Evolutionary conservation across 805 yeast species (phyloP), one percentile per base, ranked within the genome.

Genomic region (Saccharomycopsis selenospora): DNA sequence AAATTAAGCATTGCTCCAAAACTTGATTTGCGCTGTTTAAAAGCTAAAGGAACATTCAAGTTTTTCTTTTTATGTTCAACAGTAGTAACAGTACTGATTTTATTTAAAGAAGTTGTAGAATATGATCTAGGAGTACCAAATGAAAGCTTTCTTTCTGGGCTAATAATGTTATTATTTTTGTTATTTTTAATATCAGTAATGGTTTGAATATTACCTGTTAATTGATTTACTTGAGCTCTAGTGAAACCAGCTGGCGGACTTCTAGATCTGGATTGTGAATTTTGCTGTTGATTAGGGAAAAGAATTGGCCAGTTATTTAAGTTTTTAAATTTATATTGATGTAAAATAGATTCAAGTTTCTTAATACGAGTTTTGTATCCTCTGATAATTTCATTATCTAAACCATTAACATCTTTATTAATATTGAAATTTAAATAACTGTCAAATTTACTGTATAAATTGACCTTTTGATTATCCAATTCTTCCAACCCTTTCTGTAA

Each of bases 331-430:
- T 77, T 86, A 47, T 79, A 83, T 53, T 85, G 87, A 60, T 88
- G 93, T 13, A 89, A 65, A 33, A 88, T 64, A 47, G 77, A 82
- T 56, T 89, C 96, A 46, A 91, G 71, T 56, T 84, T 84, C 53
- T 77, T 78, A 36, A 91, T 85, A 46, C 95, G 68, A 8, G 76
- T 64, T 60, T 82, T 82, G 54, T 88, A 82, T 0, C 85, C 86
- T 54, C 72, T 72, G 8, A 83, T 66, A 10, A 74, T 58, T 40
- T 72, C 78, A 3, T 65, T 60, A 42, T 51, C 51, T 2, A 43
- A 23, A 17, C 45, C 14, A 17, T 48, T 45, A 0, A 40, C n/a
- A 8, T 52, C 48, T 3, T 40, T 47, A 23, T 23, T 29, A 20
- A 45, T 42, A 7, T 18, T 30, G 8, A 47, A 44, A 27, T 48